Base-by-base conservation (phyloP, 805 yeast genomes). In the Candida andamanensis region DNA sequence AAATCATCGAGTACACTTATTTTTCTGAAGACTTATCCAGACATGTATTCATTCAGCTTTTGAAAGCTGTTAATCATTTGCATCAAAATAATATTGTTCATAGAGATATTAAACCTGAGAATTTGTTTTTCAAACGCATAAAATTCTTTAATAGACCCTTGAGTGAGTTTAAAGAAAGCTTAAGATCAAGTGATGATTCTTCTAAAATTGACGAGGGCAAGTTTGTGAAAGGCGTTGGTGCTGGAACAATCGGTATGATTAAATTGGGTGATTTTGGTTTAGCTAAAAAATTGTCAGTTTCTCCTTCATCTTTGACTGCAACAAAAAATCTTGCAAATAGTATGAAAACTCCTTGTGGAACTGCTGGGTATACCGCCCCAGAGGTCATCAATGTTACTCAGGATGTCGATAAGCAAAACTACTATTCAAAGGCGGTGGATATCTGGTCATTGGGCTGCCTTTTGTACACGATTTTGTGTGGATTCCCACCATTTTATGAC, bases 21-120 rank as follows among this genome's bases (percentile, higher is more conserved):
- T 80, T 83, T 53, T 68, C 79, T 30, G 94, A 83, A 53, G 77
- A 78, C 36, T 63, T 83, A 40, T 65, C 86, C 13, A 66, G 86
- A 15, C 90, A 82, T 56, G 76, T 83, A 5, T 81, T 84, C 39
- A 49, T 69, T 25, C 94, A 83, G 51, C 78, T 84, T 20, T 81
- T 85, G 4, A 64, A 72, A 29, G 80, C 90, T 1, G 71, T 83
- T 15, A 72, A 80, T 28, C 78, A 81, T 51, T 59, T 84, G 29
- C 94, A 83, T 49, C 51, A 53, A 26, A 79, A 79, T 33, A 80
- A 75, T 39, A 70, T 78, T 11, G 94, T 82, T 15, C 94, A 83
- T 53, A 62, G 94, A 26, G 94, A 83, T 52, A 82, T 83, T 47
- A 83, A 83, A 55, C 94, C 94, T 1, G 94, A 83, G 44, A 83